These are phyloP conservation scores for Neonectria magnoliae DNA, from an alignment of 2,329 filamentous ascomycete genomes.

Conservation along the genomic window DNA sequence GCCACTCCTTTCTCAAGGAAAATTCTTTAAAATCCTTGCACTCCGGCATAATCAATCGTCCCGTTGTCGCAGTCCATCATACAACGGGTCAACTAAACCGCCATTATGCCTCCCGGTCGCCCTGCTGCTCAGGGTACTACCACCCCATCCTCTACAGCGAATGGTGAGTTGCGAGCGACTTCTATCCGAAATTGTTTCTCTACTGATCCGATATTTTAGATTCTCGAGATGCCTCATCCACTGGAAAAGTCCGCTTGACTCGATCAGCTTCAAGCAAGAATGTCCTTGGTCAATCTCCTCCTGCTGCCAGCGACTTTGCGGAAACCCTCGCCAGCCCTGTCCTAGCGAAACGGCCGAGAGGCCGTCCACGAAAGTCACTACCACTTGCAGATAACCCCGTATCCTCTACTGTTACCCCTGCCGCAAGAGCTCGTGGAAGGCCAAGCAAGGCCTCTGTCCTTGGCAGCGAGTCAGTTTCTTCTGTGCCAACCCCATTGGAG, in stretches of 20 bases:
- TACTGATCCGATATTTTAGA: conserved; percentile 23
- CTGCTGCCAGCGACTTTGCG: conserved; percentile 6
- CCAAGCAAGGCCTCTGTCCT: conserved; percentile 30
- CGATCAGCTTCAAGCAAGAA: conserved; percentile 39
- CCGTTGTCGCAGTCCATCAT: not conserved
- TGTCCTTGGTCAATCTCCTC: conserved; percentile 16
- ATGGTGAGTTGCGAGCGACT: conserved; percentile 27
- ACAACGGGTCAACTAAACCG: not conserved
- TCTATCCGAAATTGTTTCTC: not conserved
- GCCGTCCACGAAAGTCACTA: conserved; percentile 37
- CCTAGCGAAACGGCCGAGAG: conserved; percentile 33
- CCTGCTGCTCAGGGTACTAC: conserved; percentile 35
- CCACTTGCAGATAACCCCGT: conserved; percentile 16
- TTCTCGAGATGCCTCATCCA: conserved; percentile 29
- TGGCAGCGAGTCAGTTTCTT: conserved; percentile 46
- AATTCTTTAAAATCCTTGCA: not conserved
- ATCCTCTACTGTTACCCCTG: conserved; percentile 4
- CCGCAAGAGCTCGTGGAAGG: conserved; percentile 28
- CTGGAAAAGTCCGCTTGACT: conserved; percentile 38
- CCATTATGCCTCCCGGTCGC: conserved; percentile 46
- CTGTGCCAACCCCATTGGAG: conserved; percentile 44
- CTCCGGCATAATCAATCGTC: not conserved
- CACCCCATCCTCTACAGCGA: conserved; percentile 25
- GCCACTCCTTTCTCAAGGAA: not conserved
- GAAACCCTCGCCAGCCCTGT: conserved; percentile 8